Evolutionary conservation across 495 filamentous ascomycete genomes (phyloP), one percentile per base, ranked within the genome.

Genomic region (Symbiotaphrina buchneri): DNA sequence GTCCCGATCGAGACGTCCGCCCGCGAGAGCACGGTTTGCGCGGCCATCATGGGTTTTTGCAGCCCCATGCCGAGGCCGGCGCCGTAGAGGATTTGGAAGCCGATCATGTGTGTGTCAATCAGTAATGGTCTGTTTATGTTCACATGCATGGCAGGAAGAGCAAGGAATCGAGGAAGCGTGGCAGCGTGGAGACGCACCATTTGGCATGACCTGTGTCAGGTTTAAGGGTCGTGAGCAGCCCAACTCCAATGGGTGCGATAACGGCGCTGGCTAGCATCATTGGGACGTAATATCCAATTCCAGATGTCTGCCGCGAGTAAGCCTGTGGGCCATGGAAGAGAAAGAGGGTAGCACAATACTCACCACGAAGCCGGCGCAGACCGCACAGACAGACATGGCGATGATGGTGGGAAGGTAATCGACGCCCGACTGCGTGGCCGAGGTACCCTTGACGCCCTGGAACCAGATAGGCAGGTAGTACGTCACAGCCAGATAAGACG

Each of bases 391-490:
- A 6, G 18, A 10, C 10, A 32, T 17, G 17, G 22, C 4, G 18
- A 39, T 21, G 19, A 69, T 54, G 11, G 67, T 52, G 0, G 71
- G 67, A 10, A 76, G 43, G n/a, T 64, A 71, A 43, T 65, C 47
- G 38, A 72, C 58, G 20, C 67, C 67, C 0, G 65, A 70, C 33
- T 65, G 56, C 10, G 62, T 47, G 4, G 70, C 63, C 5, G 53
- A 54, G 6, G 56, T 56, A 8, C 61, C 59, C 38, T 72, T 58
- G 30, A 73, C 69, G 8, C 68, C 68, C 51, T 87, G 79, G 50
- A 84, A 81, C 73, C 72, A 83, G 21, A 81, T 55, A 0, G 74
- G 74, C 2, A 80, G 44, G 36, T 63, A 74, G 43, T 72, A 78
- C 11, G 72, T 38, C 25, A 52, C 14, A 2, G 27, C 30, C 5